Evolutionary conservation across 2,329 filamentous ascomycete genomes (phyloP), one percentile per base, ranked within the genome.

Genomic region (Drechslerella coelobrocha): DNA sequence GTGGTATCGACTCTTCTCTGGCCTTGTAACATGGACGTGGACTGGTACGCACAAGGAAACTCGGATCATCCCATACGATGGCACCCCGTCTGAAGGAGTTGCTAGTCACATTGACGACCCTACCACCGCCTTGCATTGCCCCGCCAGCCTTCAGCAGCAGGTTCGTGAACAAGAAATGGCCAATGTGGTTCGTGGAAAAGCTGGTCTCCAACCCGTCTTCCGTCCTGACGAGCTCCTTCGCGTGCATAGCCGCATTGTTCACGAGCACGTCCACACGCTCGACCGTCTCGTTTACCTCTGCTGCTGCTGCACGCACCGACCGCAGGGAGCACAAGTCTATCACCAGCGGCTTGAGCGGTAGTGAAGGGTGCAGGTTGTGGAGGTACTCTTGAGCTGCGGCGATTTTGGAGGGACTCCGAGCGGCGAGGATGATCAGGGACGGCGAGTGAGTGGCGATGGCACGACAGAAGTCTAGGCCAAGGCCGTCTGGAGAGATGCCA

Each of bases 31-130:
- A 14, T 21, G 21, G 27, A 43, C 24, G 34, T 6, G 29, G 10
- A 27, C 27, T 27, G 23, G 23, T 7, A 72, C 39, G 54, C 71
- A 79, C 80, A 21, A 79, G 76, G 68, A 83, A 83, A 31, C 82
- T 80, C 39, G 77, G 79, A 73, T 83, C 81, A 47, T 78, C 76
- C 66, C 80, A 83, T 1, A 81, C 76, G 14, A 83, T 75, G 0
- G 79, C 79, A 1, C 76, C 75, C 10, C 83, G 51, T 4, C 79
- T 77, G 71, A 84, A 78, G 1, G 81, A 82, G 29, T 79, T 76
- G 73, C 81, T 83, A 24, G 78, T 78, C 6, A 84, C 75, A 66
- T 79, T 82, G 19, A 84, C 78, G 6, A 84, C 65, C 9, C 68
- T 74, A 19, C 0, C 78, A 56, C 62, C 51, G 12, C 68, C 56